Percentiles rank a stretch among this genome's conserved stretches.
Evolutionary conservation across 441 rosid genomes (phyloP).

Genomic region (Daphne laureola): DNA sequence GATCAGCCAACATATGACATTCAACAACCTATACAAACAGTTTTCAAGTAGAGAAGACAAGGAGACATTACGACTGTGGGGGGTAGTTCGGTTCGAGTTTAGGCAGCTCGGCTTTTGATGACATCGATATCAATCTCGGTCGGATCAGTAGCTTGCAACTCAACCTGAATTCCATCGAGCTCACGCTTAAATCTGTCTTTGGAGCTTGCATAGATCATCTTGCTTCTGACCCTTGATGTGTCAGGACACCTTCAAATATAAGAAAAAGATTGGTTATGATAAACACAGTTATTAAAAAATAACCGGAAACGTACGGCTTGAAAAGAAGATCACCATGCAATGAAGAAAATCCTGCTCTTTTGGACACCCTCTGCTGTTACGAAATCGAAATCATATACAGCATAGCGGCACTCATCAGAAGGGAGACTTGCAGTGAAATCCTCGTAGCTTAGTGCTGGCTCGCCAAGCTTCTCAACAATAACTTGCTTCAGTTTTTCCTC

Average conservation of each 20-base stretch:
- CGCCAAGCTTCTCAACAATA: slow-evolving; percentile 28
- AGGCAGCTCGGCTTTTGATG: slow-evolving; percentile 44
- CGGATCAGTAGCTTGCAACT: slow-evolving; percentile 60
- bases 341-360: slow-evolving; percentile 56
- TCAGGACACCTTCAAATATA: slow-evolving; percentile 40
- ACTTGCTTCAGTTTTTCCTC: slow-evolving; percentile 41
- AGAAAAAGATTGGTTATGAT: neutral
- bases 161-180: slow-evolving; percentile 52
- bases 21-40: slow-evolving; percentile 32
- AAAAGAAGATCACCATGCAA: slow-evolving; percentile 37
- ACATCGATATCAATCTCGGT: slow-evolving; percentile 61
- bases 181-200: slow-evolving; percentile 55
- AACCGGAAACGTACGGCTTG: neutral
- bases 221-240: slow-evolving; percentile 48
- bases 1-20: slow-evolving; percentile 24
- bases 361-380: slow-evolving; percentile 48
- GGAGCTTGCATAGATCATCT: slow-evolving; percentile 64
- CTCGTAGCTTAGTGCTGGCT: slow-evolving; percentile 35
- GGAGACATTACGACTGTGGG: slow-evolving; percentile 13
- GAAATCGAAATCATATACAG: slow-evolving; percentile 51
- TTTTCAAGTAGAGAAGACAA: slow-evolving; percentile 20
- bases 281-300: slow-evolving; percentile 3
- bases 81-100: slow-evolving; percentile 17
- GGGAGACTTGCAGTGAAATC: slow-evolving; percentile 46
- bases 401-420: slow-evolving; percentile 55